phyloP scores from a whole-genome alignment of 805 yeast genomes.

The Candida awuae region DNA sequence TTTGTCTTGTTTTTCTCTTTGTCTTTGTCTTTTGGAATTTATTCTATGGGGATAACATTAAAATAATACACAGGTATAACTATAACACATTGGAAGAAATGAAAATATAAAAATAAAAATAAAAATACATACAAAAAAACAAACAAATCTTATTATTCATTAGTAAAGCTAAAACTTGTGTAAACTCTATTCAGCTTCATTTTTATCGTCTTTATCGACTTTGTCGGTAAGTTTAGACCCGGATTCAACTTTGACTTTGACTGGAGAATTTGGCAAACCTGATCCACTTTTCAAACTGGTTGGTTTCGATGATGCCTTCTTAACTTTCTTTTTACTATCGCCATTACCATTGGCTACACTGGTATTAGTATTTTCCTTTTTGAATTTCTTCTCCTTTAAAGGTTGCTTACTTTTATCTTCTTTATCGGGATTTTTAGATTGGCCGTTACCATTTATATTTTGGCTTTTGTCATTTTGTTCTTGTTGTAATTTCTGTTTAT shows the following conservation, averaged over 20 bases:
- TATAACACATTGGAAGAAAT: constrained; percentile 2
- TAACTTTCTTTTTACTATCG: constrained; percentile 1
- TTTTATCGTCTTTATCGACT: constrained; percentile 6
- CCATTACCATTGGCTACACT: no score
- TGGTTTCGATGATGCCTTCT: constrained; percentile 5
- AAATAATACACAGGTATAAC: constrained; percentile 3
- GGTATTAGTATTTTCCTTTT: constrained; percentile 7
- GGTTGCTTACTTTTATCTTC: background rate
- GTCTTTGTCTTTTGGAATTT: no score
- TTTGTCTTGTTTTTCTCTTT: background rate
- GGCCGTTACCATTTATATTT: background rate
- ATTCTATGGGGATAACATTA: background rate
- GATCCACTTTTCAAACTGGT: constrained; percentile 2
- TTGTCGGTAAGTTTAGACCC: background rate
- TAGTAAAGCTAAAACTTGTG: background rate
- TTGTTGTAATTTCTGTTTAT: background rate
- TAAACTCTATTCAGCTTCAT: background rate
- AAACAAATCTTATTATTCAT: background rate
- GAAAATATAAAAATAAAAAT: background rate
- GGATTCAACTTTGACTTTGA: constrained; percentile 5
- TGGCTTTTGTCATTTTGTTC: background rate
- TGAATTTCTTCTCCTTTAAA: constrained; percentile 7
- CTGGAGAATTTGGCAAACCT: constrained; percentile 3
- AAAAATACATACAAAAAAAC: background rate
- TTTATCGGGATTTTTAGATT: background rate